Percentiles rank a stretch among this genome's conserved stretches.
Evolutionary conservation across 1,284 basidiomycete genomes (phyloP).

Genomic region (Cryptococcus depauperatus): DNA sequence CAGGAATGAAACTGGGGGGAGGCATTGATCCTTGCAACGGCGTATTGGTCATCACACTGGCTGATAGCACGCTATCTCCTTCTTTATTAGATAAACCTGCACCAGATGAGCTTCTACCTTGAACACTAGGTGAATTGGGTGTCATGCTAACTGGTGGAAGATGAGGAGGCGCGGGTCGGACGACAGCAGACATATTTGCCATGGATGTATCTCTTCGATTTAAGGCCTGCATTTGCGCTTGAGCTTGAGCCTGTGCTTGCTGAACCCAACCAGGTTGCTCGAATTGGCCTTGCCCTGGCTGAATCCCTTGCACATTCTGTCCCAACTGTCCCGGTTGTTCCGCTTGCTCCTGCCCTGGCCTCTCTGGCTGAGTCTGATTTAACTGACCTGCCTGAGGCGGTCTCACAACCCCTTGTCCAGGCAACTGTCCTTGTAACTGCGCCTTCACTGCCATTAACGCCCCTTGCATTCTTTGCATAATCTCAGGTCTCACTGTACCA

Average conservation of each 20-base stretch:
- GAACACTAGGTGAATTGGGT: conserved; percentile 14
- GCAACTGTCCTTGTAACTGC: not conserved
- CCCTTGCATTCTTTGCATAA: conserved; percentile 35
- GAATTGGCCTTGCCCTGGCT: no score
- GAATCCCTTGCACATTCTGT: conserved; percentile 1
- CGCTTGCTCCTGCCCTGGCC: conserved; percentile 13
- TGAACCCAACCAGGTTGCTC: no score
- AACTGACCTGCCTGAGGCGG: no score
- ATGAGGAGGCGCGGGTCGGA: no score
- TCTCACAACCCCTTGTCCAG: not conserved
- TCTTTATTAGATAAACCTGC: no score
- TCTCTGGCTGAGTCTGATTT: conserved; percentile 1
- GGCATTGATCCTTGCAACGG: no score
- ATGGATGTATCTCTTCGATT: not conserved
- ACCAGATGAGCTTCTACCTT: no score
- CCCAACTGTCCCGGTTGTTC: conserved; percentile 1
- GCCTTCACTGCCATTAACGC: conserved; percentile 12
- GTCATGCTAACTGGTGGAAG: conserved; percentile 26
- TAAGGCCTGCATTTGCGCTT: not conserved
- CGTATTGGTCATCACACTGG: no score
- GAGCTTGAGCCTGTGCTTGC: not conserved
- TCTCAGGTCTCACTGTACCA: conserved; percentile 21
- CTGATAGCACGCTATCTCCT: no score
- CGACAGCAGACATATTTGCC: no score
- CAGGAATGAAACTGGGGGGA: no score